Base-by-base conservation (phyloP, 202 grass and related monocot species). In the Panicum virgatum region DNA sequence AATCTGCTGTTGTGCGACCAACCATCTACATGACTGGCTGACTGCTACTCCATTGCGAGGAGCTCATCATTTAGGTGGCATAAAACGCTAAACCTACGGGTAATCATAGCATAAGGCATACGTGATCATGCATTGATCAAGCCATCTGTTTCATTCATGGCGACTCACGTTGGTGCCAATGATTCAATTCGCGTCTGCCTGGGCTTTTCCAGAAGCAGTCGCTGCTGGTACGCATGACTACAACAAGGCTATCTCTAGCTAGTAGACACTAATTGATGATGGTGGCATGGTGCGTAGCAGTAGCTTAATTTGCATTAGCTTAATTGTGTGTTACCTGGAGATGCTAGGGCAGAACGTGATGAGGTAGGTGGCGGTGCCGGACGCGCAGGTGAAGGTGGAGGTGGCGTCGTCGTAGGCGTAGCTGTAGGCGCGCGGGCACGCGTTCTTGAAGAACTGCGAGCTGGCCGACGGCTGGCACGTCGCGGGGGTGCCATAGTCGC, bases 341-440 rank as follows among this genome's bases (percentile, higher is more conserved):
- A 73, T 91, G 78, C 66, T 79, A n/a, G 96, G 90, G 77, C 96
- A 98, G 86, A 98, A 98, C 14, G 86, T 86, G 89, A 98, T 37
- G 34, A 79, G 58, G 82, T 98, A 98, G 16, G 3, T 26, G 34
- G 66, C 83, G 58, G 83, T 84, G 40, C 87, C 88, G 16, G 90
- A 84, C 8, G 79, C 0, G 58, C 96, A 98, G 37, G 94, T 94
- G 86, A 97, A 97, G 9, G 92, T 97, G 12, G 94, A 97, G 0
- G 86, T 94, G 23, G 92, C 90, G 26, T 97, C 94, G 43, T 97
- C 94, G 52, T 94, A 97, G 22, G 92, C 92, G 79, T 97, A 97
- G 83, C 94, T 97, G 79, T 94, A 97, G 0, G 94, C 90, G 8
- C 86, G 77, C 16, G 94, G 94, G 75, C 94, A 97, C 2, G 85